Evolutionary conservation across 345 rosid genomes (phyloP).

Genomic region (Boechera retrofracta): DNA sequence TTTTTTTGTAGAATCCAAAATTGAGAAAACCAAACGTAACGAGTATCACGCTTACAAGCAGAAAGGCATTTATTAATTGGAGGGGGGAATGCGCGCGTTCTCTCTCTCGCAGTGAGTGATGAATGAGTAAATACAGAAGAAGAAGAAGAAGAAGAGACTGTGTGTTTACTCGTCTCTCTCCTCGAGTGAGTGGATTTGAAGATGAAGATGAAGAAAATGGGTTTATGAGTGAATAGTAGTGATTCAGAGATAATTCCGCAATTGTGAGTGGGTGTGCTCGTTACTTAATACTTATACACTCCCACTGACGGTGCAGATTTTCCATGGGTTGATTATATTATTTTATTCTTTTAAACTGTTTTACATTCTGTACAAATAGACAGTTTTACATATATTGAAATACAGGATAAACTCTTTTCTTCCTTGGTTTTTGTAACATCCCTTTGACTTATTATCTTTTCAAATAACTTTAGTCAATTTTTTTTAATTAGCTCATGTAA

Average conservation of each 20-base stretch:
- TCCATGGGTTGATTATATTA: no score
- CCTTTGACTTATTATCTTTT: no score
- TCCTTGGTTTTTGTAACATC: no score
- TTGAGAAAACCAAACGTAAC: not conserved
- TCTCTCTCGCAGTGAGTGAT: constrained; percentile 5
- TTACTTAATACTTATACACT: constrained; percentile 31
- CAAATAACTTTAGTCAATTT: no score
- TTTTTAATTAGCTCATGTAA: no score
- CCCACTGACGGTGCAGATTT: no score
- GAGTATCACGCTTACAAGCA: constrained; percentile 34
- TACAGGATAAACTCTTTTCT: no score
- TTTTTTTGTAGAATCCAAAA: no score
- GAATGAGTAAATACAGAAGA: not conserved
- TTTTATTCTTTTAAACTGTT: no score
- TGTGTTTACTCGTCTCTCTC: constrained; percentile 40
- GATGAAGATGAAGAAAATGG: constrained; percentile 15
- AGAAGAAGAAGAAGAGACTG: constrained; percentile 5
- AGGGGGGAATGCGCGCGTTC: not conserved
- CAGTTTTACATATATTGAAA: no score
- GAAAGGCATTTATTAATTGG: constrained; percentile 27
- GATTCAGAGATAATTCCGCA: constrained; percentile 44
- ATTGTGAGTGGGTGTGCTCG: constrained; percentile 32
- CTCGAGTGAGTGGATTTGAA: constrained; percentile 23
- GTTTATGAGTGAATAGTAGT: not conserved
- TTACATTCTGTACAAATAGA: no score